Base-by-base conservation (phyloP, 1,284 basidiomycete genomes). In the Lentinula novae-zelandiae region DNA sequence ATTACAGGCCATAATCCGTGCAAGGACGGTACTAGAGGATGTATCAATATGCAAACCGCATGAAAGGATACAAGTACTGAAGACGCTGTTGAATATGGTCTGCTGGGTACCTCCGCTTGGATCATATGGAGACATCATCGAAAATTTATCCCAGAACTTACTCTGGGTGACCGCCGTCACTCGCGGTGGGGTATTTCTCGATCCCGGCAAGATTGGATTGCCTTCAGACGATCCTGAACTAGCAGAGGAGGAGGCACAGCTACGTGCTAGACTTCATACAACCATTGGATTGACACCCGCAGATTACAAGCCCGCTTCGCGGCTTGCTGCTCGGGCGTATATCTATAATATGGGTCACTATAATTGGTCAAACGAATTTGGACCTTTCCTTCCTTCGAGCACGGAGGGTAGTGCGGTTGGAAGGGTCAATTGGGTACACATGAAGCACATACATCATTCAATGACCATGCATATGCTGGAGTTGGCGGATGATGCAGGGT, bases 261-360 rank as follows among this genome's bases (percentile, higher is more conserved):
- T 85, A 10, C 72, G 76, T 34, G 78, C 80, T 0, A 75, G 74
- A 48, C 65, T 90, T 60, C 85, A 86, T 64, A 78, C 79, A 7
- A 74, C 79, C 67, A 83, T 77, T 64, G 87, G 86, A 3, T 67
- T 86, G 20, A 86, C 83, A 0, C 67, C 66, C 6, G 57, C 57
- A 5, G 85, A 88, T 64, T 62, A 71, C 15, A 67, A 53, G 31
- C 65, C 57, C 0, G 62, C 65, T 48, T 67, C 66, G 17, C 73
- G 76, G 5, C 73, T 76, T 9, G 69, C 72, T 2, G 79, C 82
- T 9, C 78, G 84, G 42, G 81, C 78, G 2, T 83, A 72, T 61
- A 82, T 89, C 15, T 90, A 90, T 65, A 78, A 80, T 60, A 74
- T 87, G 70, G 75, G 80, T 3, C 76, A 86, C 46, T 86, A 87